Conservation (phyloP, 2,329 filamentous ascomycete species). For the Aaosphaeria pasadenensis region DNA sequence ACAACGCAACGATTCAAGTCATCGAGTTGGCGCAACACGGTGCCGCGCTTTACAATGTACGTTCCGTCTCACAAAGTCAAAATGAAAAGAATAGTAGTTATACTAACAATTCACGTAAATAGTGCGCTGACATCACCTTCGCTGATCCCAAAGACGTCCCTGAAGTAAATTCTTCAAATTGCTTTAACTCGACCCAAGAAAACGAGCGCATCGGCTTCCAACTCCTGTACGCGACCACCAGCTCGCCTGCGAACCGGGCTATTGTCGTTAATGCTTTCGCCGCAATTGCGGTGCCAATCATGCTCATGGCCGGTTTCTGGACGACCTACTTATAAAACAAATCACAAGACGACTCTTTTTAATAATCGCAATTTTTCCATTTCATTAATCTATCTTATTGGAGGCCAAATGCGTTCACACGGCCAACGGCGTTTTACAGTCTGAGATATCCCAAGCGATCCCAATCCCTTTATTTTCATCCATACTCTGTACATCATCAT, state of each 20-base stretch:
- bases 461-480: no score
- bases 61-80: conserved; percentile 26
- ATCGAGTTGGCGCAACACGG: conserved; percentile 82
- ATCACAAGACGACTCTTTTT: no score
- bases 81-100: background rate
- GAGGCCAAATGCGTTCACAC: no score
- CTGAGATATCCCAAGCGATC: no score
- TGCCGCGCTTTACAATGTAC: conserved; percentile 75
- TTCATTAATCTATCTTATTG: no score
- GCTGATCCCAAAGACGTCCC: conserved; percentile 73
- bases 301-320: conserved; percentile 24
- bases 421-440: no score
- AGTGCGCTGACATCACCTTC: conserved; percentile 96
- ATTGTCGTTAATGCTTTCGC: conserved; percentile 21
- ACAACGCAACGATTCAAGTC: conserved; percentile 86
- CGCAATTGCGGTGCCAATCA: conserved; percentile 24
- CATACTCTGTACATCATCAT: no score
- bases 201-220: conserved; percentile 62
- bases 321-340: no score
- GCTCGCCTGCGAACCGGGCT: conserved; percentile 25
- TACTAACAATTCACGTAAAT: conserved; percentile 2
- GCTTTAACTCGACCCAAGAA: conserved; percentile 71
- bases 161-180: conserved; percentile 77
- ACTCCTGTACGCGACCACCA: conserved; percentile 64
- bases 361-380: no score